These are phyloP conservation scores for Ascocoryne sarcoides DNA, from an alignment of 2,329 filamentous ascomycete genomes.

Conservation along the genomic window DNA sequence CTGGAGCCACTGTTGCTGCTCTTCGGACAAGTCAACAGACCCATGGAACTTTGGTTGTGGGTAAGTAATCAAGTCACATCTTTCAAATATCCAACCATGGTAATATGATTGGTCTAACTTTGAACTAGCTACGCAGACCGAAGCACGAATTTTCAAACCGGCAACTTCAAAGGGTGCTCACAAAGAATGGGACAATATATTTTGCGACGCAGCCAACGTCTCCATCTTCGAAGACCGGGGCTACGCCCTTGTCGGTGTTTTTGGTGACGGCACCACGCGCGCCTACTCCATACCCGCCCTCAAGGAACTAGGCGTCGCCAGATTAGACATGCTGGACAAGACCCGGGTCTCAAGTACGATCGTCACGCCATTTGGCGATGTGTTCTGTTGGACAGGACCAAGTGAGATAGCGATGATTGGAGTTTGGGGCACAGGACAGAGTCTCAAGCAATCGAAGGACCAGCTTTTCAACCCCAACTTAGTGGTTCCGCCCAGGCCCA, in stretches of 20 bases:
- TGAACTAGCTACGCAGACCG: conserved; percentile 47
- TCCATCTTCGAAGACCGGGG: conserved; percentile 67
- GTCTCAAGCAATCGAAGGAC: conserved; percentile 57
- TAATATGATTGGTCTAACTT: too few relatives aligned
- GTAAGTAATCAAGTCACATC: conserved; percentile 33
- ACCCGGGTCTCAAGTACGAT: conserved; percentile 60
- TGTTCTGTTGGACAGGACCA: conserved; percentile 82
- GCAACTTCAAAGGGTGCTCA: conserved; percentile 81
- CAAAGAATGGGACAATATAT: conserved; percentile 71
- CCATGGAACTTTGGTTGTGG: conserved; percentile 72
- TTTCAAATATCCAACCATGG: neutral
- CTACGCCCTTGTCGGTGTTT: conserved; percentile 72
- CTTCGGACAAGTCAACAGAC: conserved; percentile 67
- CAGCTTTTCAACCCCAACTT: conserved; percentile 70
- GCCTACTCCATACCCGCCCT: conserved; percentile 82
- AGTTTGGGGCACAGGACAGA: conserved; percentile 69
- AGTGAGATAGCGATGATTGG: conserved; percentile 78
- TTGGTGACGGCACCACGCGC: conserved; percentile 70
- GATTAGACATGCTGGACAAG: conserved; percentile 63
- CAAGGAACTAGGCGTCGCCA: conserved; percentile 67
- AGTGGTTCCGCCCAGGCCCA: conserved; percentile 69
- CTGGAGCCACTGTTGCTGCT: conserved; percentile 64
- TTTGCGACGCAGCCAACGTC: conserved; percentile 75
- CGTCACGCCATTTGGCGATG: conserved; percentile 69
- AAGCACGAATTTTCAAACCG: conserved; percentile 82